Base-by-base conservation (phyloP, 148 eudicot genomes). In the Pharnaceum exiguum region DNA sequence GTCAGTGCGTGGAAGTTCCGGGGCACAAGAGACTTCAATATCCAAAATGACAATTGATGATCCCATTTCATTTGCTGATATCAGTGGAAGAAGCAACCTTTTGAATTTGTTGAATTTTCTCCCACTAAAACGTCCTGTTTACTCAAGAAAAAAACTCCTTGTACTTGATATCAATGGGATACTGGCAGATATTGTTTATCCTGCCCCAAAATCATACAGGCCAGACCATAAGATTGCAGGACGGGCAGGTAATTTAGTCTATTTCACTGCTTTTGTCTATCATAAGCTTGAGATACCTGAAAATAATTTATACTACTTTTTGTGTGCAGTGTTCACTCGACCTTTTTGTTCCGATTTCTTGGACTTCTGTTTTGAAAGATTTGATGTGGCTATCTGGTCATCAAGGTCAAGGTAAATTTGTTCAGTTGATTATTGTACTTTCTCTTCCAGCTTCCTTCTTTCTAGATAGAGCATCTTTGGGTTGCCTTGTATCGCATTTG, bases 101-200 rank as follows among this genome's bases (percentile, higher is more conserved):
- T 49, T 73, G 49, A 56, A 67, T 38, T 55, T 70, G 56, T 60
- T 74, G 52, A 51, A 60, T 55, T 52, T 66, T 57, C 62, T 51
- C 45, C 69, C 79, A 53, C 75, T 48, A 50, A 82, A 72, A 30
- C 55, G 65, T 57, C 80, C 66, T 0, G 46, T 55, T 49, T 43
- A 53, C 52, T 46, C 70, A 46, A 77, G 74, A 59, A 79, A 70
- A 74, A 94, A 83, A 59, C 99, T 94, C 73, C 85, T 94, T 46
- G 59, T 94, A 37, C 96, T 94, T 75, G 99, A 94, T 65, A 60
- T 94, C 22, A 94, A 89, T 75, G 99, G 99, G 48, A 63, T 94
- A 26, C 79, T 94, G 66, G 99, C 91, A 28, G 83, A 87, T 65
- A 80, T 91, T 39, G 77, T 91, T 67, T 62, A 30, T 67, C 89